A percentile compares a stretch with the other conserved stretches of the same genome.
Evolutionary conservation across 1,284 basidiomycete species (phyloP).

Genomic region (Apiotrichum brassicae): DNA sequence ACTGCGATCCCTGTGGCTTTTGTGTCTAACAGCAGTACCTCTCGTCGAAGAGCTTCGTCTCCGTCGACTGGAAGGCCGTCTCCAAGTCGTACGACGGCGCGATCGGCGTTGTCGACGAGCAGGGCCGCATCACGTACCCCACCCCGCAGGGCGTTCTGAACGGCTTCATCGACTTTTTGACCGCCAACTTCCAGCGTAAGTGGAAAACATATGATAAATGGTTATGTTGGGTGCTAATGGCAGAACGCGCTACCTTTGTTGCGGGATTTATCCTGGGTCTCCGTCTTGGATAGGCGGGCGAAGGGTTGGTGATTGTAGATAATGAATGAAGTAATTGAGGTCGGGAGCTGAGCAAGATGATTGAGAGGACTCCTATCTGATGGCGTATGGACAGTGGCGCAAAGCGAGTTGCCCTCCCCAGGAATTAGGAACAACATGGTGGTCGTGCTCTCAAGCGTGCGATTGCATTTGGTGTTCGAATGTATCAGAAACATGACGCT

Average conservation of each 20-base stretch:
- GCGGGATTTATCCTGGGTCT: slow-evolving; percentile 51
- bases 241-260: slow-evolving; percentile 51
- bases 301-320: too few species aligned
- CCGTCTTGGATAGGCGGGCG: slow-evolving; percentile 51
- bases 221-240: not conserved
- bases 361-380: too few species aligned
- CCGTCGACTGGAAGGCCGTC: slow-evolving; percentile 69
- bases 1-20: too few species aligned
- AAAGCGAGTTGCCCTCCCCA: too few species aligned
- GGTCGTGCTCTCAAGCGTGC: too few species aligned
- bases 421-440: too few species aligned
- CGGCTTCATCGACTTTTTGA: slow-evolving; percentile 76
- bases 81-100: slow-evolving; percentile 60
- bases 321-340: too few species aligned
- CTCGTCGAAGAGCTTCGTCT: slow-evolving; percentile 61
- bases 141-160: slow-evolving; percentile 61
- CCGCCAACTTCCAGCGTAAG: slow-evolving; percentile 78
- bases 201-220: slow-evolving; percentile 2
- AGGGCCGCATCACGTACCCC: slow-evolving; percentile 55
- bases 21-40: slow-evolving; percentile 59
- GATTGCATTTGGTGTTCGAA: too few species aligned
- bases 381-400: too few species aligned
- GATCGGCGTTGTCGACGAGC: slow-evolving; percentile 60
- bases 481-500: too few species aligned
- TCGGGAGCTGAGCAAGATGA: too few species aligned